phyloP scores from a whole-genome alignment of 306 rosid genomes.

The Oxytropis ochrocephala region DNA sequence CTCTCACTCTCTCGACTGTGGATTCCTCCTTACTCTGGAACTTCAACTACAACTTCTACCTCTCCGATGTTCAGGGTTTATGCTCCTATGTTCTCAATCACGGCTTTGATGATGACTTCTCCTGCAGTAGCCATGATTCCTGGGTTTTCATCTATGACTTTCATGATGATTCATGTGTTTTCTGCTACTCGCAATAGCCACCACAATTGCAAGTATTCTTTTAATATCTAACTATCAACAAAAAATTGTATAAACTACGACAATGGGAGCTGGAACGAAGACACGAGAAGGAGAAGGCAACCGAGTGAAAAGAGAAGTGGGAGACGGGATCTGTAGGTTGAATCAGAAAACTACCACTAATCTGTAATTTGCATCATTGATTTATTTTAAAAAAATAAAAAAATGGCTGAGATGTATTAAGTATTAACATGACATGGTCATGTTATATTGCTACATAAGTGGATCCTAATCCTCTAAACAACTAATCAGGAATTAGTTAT shows the following conservation, averaged over 20 bases:
- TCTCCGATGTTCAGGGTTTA: conserved; percentile 42
- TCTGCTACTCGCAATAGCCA: background rate
- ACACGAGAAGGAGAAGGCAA: background rate
- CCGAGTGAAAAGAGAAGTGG: background rate
- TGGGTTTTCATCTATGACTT: background rate
- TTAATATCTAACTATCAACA: background rate
- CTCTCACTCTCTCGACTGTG: background rate
- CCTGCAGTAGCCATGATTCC: conserved; percentile 30
- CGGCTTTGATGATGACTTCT: conserved; percentile 34
- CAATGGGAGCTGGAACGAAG: background rate
- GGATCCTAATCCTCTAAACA: background rate
- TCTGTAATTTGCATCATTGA: background rate
- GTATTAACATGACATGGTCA: background rate
- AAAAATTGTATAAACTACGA: background rate
- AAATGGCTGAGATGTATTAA: background rate
- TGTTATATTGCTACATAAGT: background rate
- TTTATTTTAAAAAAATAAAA: background rate
- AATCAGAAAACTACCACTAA: background rate
- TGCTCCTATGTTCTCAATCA: conserved; percentile 42
- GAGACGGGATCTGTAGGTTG: background rate
- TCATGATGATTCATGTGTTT: background rate
- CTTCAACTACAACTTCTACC: conserved; percentile 37
- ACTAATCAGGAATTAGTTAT: background rate
- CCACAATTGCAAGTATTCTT: background rate
- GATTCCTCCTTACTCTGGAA: conserved; percentile 26